Evolutionary conservation across 371 early-diverging fungal species (phyloP), one percentile per base, ranked within the genome.

Genomic region (Mortierella sp.): DNA sequence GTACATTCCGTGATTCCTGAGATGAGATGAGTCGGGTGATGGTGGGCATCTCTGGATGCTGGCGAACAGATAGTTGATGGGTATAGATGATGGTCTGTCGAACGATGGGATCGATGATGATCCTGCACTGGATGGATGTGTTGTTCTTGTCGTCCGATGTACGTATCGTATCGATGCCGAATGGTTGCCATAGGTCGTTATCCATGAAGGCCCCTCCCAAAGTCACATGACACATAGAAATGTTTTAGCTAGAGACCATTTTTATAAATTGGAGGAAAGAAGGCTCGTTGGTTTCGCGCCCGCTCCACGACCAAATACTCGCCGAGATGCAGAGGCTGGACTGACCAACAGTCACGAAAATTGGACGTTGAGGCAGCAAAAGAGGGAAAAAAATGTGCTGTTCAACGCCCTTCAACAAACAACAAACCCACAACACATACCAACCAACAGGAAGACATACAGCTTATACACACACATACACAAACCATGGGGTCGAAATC

Each of bases 191-290:
- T 46, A 60, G 74, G 16, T 74, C 46, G 44, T 56, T 73, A 41
- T n/a, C 72, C 56, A 35, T 16, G 16, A 18, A 0, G 35, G 7
- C 27, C 48, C 43, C 35, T 8, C 48, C 10, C 4, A 46, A 5
- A 54, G 71, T 79, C 83, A 83, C 83, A 83, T 78, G 79, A 83
- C 81, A 81, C 76, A 68, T 56, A 48, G 75, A 58, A 73, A 77
- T 77, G 58, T 43, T 51, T 51, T 68, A 58, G 38, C 48, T 51
- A 84, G 78, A 75, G 82, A 82, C 82, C 82, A 82, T 82, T 82
- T 82, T 75, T 71, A 51, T 79, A 70, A 77, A 72, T 77, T 70
- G 79, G 65, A 76, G 73, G 76, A 82, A 82, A 82, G 82, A 78
- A 84, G 81, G 85, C 70, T 75, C 76, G 63, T 58, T 70, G 48